Base-by-base conservation (phyloP, 805 yeast species). In the Pichia ethanolica region DNA sequence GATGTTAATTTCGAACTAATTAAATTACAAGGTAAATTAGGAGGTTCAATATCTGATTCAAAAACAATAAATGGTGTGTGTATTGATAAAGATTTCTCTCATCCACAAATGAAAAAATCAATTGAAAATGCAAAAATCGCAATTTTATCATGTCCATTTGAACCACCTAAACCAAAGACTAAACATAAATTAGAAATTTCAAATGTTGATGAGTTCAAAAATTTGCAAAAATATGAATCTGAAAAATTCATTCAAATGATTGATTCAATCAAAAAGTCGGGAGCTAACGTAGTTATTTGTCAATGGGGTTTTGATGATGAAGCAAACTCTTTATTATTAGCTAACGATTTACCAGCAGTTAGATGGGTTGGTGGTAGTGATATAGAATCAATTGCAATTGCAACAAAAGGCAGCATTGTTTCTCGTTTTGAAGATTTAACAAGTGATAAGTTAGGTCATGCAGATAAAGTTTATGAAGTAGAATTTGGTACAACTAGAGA, bases 281-380 rank as follows among this genome's bases (percentile, higher is more conserved):
- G 98, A 39, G 98, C 99, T 32, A 91, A 90, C 67, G 79, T 91
- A 49, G 99, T 91, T 46, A 91, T 95, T 38, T 93, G 99, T 71
- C 99, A 91, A 72, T 91, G 99, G 99, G 99, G 99, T 14, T 93
- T 91, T 61, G 99, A 91, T 68, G 99, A 91, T 67, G 99, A 91
- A 73, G 98, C 98, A 39, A 91, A 91, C 70, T 97, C 93, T 69
- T 71, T 93, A 64, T 75, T 93, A 52, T 73, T 90, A 58, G 86
- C 91, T 60, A 89, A 91, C 68, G 79, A 87, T 40, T 77, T 93
- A 55, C 96, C 97, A 37, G 98, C 98, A 27, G 93, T 93, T 39
- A 82, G 99, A 73, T 93, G 99, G 99, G 96, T 93, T 46, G 99
- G 98, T 53, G 99, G 98, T 41, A 88, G 95, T 47, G 99, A 91